phyloP scores from a whole-genome alignment of 352 stramenopile species.

The Globisporangium heterothallicum region DNA sequence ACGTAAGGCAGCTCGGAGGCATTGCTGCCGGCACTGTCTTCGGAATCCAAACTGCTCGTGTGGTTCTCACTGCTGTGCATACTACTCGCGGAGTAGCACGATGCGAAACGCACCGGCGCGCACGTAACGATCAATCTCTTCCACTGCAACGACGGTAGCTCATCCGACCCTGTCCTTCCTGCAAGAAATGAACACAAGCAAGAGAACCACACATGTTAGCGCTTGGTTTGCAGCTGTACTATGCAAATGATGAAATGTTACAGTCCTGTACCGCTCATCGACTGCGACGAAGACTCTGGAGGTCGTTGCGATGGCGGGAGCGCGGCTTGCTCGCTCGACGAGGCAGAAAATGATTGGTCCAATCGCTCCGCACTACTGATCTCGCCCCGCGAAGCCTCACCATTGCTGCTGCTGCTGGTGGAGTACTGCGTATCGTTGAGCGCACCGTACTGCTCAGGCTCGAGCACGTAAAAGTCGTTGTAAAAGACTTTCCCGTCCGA shows the following conservation, averaged over 20 bases:
- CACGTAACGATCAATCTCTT: conserved; percentile 46
- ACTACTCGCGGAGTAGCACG: conserved; percentile 12
- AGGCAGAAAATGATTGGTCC: conserved; percentile 3
- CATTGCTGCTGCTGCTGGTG: neutral
- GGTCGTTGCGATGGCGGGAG: too few relatives aligned
- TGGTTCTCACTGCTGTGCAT: conserved; percentile 11
- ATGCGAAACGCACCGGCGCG: conserved; percentile 13
- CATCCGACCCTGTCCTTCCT: neutral
- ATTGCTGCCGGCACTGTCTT: conserved; percentile 2
- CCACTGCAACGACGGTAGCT: conserved; percentile 28
- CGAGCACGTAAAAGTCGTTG: conserved; percentile 56
- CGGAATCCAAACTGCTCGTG: conserved; percentile 16
- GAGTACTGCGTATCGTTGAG: conserved; percentile 3
- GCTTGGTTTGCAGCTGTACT: neutral
- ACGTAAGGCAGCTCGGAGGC: conserved; percentile 11
- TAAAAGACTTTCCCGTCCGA: conserved; percentile 54
- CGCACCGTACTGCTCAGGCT: conserved; percentile 25
- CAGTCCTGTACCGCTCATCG: neutral
- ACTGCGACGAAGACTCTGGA: conserved; percentile 1
- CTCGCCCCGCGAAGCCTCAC: neutral
- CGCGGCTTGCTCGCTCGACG: neutral
- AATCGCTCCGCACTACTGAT: conserved; percentile 8
- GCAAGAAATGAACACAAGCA: too few relatives aligned
- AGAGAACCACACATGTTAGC: too few relatives aligned
- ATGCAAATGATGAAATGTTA: too few relatives aligned